These are phyloP conservation scores for Cytospora piceicola DNA, from an alignment of 2,329 filamentous ascomycete species.

Conservation along the genomic window DNA sequence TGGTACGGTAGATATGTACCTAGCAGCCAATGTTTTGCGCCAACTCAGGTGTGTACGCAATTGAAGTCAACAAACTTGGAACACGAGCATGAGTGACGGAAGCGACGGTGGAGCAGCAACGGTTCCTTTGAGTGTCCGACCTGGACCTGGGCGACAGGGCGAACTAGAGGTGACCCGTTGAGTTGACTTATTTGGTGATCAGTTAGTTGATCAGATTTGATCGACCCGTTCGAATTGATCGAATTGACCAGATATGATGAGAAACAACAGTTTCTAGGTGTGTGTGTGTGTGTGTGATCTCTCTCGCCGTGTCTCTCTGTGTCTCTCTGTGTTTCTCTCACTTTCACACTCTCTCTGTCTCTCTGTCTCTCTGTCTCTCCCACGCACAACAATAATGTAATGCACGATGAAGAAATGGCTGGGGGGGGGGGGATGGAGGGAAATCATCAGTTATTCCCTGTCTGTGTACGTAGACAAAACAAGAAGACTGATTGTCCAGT, in stretches of 20 bases:
- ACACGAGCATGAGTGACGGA: conserved; percentile 1
- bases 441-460: too few relatives aligned
- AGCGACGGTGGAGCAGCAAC: neutral
- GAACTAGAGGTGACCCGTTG: neutral
- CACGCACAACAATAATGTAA: neutral
- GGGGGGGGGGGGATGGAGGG: too few relatives aligned
- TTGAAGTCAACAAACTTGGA: neutral
- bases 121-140: neutral
- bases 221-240: neutral
- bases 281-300: too few relatives aligned
- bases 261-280: neutral
- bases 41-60: conserved; percentile 1
- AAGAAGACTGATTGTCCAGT: too few relatives aligned
- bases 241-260: neutral
- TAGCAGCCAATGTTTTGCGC: neutral
- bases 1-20: too few relatives aligned
- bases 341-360: too few relatives aligned
- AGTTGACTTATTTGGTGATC: neutral
- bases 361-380: too few relatives aligned
- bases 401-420: neutral
- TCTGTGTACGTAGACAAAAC: too few relatives aligned
- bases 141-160: neutral
- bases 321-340: too few relatives aligned
- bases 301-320: too few relatives aligned
- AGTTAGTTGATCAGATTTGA: neutral